A percentile compares a stretch with the other conserved stretches of the same genome.
phyloP scores from a whole-genome alignment of 495 filamentous ascomycete species.

The Neurospora cerealis region DNA sequence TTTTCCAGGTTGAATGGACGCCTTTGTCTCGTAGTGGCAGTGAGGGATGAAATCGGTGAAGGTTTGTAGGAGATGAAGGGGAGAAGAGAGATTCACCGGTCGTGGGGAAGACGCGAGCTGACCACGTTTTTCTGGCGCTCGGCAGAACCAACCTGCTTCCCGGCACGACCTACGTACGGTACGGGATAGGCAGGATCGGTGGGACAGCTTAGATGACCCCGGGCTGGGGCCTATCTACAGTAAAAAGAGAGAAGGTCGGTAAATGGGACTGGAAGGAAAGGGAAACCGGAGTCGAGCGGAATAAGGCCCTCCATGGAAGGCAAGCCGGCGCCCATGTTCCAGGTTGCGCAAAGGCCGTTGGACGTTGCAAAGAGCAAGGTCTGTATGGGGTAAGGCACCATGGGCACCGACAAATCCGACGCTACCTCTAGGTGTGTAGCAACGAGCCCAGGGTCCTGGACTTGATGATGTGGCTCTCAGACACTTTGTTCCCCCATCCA shows the following conservation, averaged over 20 bases:
- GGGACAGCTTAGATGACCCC: neutral
- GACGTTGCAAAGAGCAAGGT: neutral
- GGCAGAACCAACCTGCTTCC: neutral
- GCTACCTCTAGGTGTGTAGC: neutral
- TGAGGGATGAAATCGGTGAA: slow-evolving; percentile 23
- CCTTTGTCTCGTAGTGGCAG: slow-evolving; percentile 13
- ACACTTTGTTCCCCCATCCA: neutral
- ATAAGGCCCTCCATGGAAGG: neutral
- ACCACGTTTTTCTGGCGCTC: slow-evolving; percentile 6
- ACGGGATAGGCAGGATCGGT: neutral
- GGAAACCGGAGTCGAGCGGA: neutral
- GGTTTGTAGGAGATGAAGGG: slow-evolving; percentile 17
- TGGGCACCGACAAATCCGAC: neutral
- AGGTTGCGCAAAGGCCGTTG: neutral
- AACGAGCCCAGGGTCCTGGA: neutral
- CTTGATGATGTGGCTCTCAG: neutral
- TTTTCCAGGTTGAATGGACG: slow-evolving; percentile 13
- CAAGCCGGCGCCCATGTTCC: neutral
- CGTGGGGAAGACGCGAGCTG: slow-evolving; percentile 17
- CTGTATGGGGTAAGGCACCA: neutral
- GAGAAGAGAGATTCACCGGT: slow-evolving; percentile 25
- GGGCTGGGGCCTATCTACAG: neutral
- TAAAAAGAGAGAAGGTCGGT: neutral
- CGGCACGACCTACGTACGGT: neutral
- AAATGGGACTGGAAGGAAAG: neutral